phyloP scores from a whole-genome alignment of 2,329 filamentous ascomycete species.

The Bipolaris gigantea region DNA sequence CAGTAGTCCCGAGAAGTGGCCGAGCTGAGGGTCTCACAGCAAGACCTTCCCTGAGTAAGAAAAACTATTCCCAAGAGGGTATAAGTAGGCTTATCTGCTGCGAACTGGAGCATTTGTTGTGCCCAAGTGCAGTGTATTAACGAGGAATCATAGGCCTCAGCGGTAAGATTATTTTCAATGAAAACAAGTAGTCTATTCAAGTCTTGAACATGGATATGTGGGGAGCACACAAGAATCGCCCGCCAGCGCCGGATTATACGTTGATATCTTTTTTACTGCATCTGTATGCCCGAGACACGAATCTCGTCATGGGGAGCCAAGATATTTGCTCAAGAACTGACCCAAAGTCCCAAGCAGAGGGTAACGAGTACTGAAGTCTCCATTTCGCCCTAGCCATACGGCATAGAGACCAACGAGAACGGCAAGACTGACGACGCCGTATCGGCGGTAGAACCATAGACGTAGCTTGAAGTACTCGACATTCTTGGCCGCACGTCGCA shows the following conservation, averaged over 20 bases:
- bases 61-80: background rate
- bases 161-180: background rate
- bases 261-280: conserved; percentile 8
- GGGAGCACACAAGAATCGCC: background rate
- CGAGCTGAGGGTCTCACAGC: background rate
- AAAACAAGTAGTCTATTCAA: background rate
- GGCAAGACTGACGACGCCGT: conserved; percentile 59
- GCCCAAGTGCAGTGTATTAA: background rate
- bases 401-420: conserved; percentile 42
- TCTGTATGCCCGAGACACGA: background rate
- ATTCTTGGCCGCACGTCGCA: conserved; percentile 40
- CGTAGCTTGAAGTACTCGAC: conserved; percentile 44
- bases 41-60: background rate
- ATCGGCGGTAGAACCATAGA: conserved; percentile 69
- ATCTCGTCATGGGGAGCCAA: conserved; percentile 9
- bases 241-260: conserved; percentile 7
- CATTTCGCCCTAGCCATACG: conserved; percentile 38
- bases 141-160: background rate
- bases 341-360: conserved; percentile 20
- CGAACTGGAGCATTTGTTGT: background rate
- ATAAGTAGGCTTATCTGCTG: background rate
- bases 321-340: conserved; percentile 20
- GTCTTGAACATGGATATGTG: background rate
- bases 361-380: conserved; percentile 10
- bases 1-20: background rate